phyloP scores from a whole-genome alignment of 352 stramenopile genomes.

The Globisporangium camurandrum region DNA sequence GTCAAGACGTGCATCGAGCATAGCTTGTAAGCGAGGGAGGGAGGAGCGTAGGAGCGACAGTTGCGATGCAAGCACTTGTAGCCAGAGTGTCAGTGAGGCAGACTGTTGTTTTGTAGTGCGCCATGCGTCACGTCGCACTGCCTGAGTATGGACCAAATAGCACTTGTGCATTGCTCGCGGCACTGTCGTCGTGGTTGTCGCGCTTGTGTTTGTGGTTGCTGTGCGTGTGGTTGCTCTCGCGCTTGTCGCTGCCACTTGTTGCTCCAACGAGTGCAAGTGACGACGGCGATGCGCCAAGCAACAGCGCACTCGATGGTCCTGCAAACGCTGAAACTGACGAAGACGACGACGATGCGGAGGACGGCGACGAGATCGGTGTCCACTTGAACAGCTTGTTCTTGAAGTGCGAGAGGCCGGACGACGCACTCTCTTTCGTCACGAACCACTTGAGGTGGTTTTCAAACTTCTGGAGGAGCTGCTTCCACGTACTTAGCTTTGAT shows the following conservation, averaged over 20 bases:
- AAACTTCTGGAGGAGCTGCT: slow-evolving; percentile 78
- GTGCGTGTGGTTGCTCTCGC: too few relatives aligned
- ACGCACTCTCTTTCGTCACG: slow-evolving; percentile 75
- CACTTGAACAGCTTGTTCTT: slow-evolving; percentile 84
- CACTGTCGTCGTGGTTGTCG: slow-evolving; percentile 54
- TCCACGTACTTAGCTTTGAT: slow-evolving; percentile 73
- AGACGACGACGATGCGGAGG: not conserved
- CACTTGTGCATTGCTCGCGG: slow-evolving; percentile 55
- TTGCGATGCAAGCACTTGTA: too few relatives aligned
- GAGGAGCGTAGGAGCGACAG: too few relatives aligned
- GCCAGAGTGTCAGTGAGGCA: too few relatives aligned
- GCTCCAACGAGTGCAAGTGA: too few relatives aligned
- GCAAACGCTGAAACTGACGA: slow-evolving; percentile 1
- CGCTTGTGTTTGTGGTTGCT: slow-evolving; percentile 58
- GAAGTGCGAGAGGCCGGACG: slow-evolving; percentile 75
- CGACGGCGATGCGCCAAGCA: too few relatives aligned
- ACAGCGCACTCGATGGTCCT: slow-evolving; percentile 2
- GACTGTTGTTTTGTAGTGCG: too few relatives aligned
- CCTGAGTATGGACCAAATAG: slow-evolving; percentile 75
- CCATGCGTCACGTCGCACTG: slow-evolving; percentile 19
- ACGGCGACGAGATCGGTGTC: slow-evolving; percentile 35
- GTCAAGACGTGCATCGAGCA: slow-evolving; percentile 63
- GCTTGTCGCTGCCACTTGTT: not conserved
- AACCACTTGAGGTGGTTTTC: slow-evolving; percentile 80
- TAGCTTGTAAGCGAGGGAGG: slow-evolving; percentile 13